These are phyloP conservation scores for Calamus simplicifolius DNA, from an alignment of 176 grass and related monocot species.

Conservation along the genomic window DNA sequence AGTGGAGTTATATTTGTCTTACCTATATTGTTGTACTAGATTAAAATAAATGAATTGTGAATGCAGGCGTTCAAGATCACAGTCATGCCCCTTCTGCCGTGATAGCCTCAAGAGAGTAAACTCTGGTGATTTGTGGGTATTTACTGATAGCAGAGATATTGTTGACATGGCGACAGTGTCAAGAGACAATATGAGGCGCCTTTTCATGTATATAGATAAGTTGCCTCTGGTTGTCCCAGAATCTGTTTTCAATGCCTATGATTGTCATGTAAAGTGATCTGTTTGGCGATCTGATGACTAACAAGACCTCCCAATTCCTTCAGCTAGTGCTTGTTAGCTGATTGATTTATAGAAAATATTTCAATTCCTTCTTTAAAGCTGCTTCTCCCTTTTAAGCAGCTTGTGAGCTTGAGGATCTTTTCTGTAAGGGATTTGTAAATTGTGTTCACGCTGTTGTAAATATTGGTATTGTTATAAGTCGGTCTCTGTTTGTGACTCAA, in stretches of 20 bases:
- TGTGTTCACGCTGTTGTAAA: too few species aligned
- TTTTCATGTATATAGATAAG: slow-evolving; percentile 84
- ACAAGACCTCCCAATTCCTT: neutral
- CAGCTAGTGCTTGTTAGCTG: slow-evolving; percentile 5
- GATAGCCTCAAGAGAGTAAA: slow-evolving; percentile 56
- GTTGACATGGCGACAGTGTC: slow-evolving; percentile 50
- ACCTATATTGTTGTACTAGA: too few species aligned
- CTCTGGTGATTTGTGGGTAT: slow-evolving; percentile 58
- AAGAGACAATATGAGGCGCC: slow-evolving; percentile 44
- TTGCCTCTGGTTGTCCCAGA: slow-evolving; percentile 63
- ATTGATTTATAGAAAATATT: too few species aligned
- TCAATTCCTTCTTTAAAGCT: too few species aligned
- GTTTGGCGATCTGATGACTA: too few species aligned
- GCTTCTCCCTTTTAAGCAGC: too few species aligned
- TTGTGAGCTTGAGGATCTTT: too few species aligned
- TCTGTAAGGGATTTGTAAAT: too few species aligned
- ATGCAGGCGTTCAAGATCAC: slow-evolving; percentile 59
- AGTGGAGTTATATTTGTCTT: too few species aligned
- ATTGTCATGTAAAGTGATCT: slow-evolving; percentile 56
- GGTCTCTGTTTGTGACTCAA: too few species aligned
- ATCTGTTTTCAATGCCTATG: slow-evolving; percentile 48
- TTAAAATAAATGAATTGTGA: too few species aligned
- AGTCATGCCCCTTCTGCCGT: slow-evolving; percentile 72
- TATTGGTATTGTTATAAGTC: too few species aligned
- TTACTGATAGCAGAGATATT: slow-evolving; percentile 36